phyloP scores from a whole-genome alignment of 1,139 yeast species.

The Saccharomyces hybrid region DNA sequence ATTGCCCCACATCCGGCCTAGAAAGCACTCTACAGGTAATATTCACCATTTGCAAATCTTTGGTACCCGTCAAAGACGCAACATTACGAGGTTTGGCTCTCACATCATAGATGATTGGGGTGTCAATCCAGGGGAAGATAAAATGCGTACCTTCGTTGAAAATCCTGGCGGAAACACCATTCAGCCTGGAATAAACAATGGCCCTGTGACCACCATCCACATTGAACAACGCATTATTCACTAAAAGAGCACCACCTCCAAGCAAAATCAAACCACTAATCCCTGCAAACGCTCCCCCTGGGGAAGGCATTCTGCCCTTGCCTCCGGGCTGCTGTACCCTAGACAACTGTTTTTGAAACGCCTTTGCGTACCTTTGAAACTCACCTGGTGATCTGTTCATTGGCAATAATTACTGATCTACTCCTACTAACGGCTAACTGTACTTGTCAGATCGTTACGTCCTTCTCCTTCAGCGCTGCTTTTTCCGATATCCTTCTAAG shows the following conservation, averaged over 20 bases:
- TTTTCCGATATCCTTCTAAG: no score
- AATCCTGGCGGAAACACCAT: slow-evolving; percentile 80
- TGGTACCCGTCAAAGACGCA: slow-evolving; percentile 93
- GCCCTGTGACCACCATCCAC: slow-evolving; percentile 99
- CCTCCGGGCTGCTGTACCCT: slow-evolving; percentile 30
- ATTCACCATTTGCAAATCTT: slow-evolving; percentile 97
- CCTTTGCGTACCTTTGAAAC: slow-evolving; percentile 28
- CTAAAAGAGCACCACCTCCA: slow-evolving; percentile 61
- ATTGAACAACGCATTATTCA: slow-evolving; percentile 75
- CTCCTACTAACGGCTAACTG: no score
- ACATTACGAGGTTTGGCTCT: slow-evolving; percentile 97
- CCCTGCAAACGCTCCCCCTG: slow-evolving; percentile 64
- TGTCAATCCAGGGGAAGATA: slow-evolving; percentile 89
- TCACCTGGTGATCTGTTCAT: slow-evolving; percentile 28
- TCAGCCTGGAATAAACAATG: slow-evolving; percentile 77
- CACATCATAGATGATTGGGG: slow-evolving; percentile 87
- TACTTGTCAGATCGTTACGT: no score
- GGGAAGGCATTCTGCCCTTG: slow-evolving; percentile 28
- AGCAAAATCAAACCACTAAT: slow-evolving; percentile 66
- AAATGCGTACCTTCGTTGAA: slow-evolving; percentile 94
- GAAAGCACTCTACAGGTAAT: slow-evolving; percentile 95
- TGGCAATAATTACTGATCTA: neutral
- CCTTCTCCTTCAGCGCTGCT: no score
- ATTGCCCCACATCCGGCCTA: slow-evolving; percentile 69
- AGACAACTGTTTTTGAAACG: slow-evolving; percentile 27